These are phyloP conservation scores for Podospora didyma DNA, from an alignment of 495 filamentous ascomycete genomes.

Conservation along the genomic window DNA sequence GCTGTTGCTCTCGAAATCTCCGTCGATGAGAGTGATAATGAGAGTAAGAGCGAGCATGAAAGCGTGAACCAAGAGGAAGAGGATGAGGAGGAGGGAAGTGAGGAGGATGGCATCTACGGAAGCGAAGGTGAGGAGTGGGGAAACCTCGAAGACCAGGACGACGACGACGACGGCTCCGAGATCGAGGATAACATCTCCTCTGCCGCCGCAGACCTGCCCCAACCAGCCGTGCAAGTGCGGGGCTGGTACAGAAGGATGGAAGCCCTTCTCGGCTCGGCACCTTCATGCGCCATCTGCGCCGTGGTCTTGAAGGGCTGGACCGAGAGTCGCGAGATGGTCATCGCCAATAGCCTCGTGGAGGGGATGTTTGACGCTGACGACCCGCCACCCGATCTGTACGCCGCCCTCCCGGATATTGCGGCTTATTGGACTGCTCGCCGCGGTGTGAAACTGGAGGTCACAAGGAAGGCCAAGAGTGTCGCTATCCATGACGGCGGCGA, in stretches of 20 bases:
- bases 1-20: too few species aligned
- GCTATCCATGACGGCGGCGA: constrained; percentile 5
- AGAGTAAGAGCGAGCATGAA: too few species aligned
- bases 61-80: not conserved
- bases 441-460: constrained; percentile 5
- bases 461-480: not conserved
- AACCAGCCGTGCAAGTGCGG: too few species aligned
- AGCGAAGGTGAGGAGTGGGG: not conserved
- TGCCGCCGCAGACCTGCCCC: too few species aligned
- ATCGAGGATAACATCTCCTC: too few species aligned
- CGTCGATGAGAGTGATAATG: too few species aligned
- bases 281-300: constrained; percentile 13
- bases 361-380: constrained; percentile 9
- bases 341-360: not conserved
- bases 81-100: not conserved
- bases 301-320: constrained; percentile 16
- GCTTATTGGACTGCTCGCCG: constrained; percentile 4
- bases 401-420: constrained; percentile 12
- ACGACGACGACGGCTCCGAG: too few species aligned
- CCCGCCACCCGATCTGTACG: constrained; percentile 14
- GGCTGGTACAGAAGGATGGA: constrained; percentile 7
- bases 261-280: constrained; percentile 12
- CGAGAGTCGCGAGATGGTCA: constrained; percentile 8
- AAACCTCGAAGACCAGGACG: not conserved
- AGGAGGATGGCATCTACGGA: too few species aligned